These are phyloP conservation scores for Pisolithus tinctorius DNA, from an alignment of 768 basidiomycete species.

Conservation along the genomic window DNA sequence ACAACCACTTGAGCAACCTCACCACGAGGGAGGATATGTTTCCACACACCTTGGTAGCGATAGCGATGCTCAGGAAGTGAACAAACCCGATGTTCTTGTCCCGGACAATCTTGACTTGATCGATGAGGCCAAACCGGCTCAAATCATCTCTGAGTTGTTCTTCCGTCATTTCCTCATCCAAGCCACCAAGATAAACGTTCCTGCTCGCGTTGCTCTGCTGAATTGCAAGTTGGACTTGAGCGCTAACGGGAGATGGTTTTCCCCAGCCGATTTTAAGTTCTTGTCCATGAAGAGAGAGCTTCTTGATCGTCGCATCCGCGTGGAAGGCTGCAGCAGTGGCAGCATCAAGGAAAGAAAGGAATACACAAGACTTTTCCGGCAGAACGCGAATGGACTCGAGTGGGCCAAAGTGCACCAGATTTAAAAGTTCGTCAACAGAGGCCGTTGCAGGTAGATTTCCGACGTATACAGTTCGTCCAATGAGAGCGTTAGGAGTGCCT, in stretches of 20 bases:
- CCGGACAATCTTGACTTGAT: constrained; percentile 98
- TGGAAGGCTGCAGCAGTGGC: constrained; percentile 93
- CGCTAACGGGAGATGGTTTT: constrained; percentile 84
- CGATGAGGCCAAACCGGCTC: constrained; percentile 89
- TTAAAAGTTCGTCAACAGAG: constrained; percentile 95
- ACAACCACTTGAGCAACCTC: neutral
- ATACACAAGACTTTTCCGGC: constrained; percentile 95
- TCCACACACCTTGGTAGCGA: constrained; percentile 78
- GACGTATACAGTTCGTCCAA: constrained; percentile 91
- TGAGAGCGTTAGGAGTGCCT: constrained; percentile 42
- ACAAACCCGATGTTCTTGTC: constrained; percentile 99
- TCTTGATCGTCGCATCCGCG: constrained; percentile 94
- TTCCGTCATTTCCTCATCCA: constrained; percentile 88
- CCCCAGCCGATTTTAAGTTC: constrained; percentile 99
- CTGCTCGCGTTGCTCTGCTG: constrained; percentile 88
- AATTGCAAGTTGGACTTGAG: constrained; percentile 81
- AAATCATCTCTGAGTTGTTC: constrained; percentile 89
- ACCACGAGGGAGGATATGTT: constrained; percentile 3
- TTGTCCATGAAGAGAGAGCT: constrained; percentile 85
- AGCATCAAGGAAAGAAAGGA: constrained; percentile 95
- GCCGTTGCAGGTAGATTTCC: constrained; percentile 94
- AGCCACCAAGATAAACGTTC: constrained; percentile 93
- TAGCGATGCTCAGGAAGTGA: constrained; percentile 92
- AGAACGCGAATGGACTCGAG: constrained; percentile 92
- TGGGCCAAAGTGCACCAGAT: constrained; percentile 95